These are phyloP conservation scores for Fragaria nilgerrensis DNA, from an alignment of 306 rosid species.

Conservation along the genomic window DNA sequence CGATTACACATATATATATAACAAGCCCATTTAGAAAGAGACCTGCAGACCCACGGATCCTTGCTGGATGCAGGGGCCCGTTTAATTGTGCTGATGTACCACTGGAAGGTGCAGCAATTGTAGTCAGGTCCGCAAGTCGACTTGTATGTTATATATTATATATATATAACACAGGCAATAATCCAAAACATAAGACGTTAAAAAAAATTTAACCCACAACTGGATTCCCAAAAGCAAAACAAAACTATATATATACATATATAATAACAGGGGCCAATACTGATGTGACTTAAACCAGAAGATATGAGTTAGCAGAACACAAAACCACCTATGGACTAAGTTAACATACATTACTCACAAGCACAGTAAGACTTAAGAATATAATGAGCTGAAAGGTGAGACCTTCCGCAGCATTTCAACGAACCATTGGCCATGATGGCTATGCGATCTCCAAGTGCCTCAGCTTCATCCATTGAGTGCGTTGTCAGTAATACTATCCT, in stretches of 20 bases:
- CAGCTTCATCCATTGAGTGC: constrained; percentile 99
- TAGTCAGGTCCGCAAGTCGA: no score
- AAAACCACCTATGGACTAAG: neutral
- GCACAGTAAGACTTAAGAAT: neutral
- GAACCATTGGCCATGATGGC: constrained; percentile 99
- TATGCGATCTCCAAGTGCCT: constrained; percentile 92
- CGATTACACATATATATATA: neutral
- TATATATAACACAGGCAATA: no score
- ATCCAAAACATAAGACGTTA: neutral
- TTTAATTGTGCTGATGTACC: no score
- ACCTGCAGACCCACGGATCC: no score
- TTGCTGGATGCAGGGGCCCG: no score
- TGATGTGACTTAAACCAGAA: neutral
- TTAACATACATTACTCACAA: neutral
- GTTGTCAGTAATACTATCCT: constrained; percentile 93
- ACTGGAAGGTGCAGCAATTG: no score
- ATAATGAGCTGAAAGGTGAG: constrained; percentile 1
- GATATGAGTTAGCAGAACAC: neutral
- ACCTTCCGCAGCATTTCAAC: constrained; percentile 98
- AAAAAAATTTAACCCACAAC: neutral
- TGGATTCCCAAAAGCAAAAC: neutral
- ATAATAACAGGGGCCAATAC: neutral
- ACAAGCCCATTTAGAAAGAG: no score
- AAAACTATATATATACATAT: neutral
- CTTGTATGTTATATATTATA: no score